Conservation (phyloP, 129 eudicot species). For the Flaveria linearis region DNA sequence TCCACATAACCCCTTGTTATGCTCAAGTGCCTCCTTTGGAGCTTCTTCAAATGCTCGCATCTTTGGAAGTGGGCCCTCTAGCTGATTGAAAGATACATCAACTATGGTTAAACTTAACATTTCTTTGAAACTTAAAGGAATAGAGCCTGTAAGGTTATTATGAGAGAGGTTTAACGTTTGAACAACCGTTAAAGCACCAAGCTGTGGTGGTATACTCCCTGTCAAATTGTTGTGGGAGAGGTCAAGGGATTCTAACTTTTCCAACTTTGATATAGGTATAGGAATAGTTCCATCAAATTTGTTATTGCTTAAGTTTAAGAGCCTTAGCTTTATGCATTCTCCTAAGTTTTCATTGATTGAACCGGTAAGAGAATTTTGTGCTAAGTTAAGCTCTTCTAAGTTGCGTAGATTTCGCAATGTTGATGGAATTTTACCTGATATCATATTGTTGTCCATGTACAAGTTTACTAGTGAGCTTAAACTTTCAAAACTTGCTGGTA, state of each 20-base stretch:
- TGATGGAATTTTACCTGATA: slow-evolving; percentile 37
- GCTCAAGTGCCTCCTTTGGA: slow-evolving; percentile 25
- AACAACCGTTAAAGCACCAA: slow-evolving; percentile 17
- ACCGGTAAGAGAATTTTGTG: slow-evolving; percentile 36
- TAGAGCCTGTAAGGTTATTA: slow-evolving; percentile 38
- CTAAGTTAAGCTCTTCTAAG: slow-evolving; percentile 33
- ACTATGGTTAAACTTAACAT: slow-evolving; percentile 32
- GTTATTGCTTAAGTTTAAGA: slow-evolving; percentile 45
- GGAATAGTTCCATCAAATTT: slow-evolving; percentile 32
- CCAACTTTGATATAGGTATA: slow-evolving; percentile 22
- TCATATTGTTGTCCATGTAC: slow-evolving; percentile 28
- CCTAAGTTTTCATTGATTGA: slow-evolving; percentile 34
- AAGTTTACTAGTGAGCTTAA: slow-evolving; percentile 6
- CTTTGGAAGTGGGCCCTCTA: slow-evolving; percentile 38
- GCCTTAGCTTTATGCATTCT: slow-evolving; percentile 20
- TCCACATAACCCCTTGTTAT: slow-evolving; percentile 48
- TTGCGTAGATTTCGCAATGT: slow-evolving; percentile 28
- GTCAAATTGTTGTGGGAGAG: slow-evolving; percentile 12
- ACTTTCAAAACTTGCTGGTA: slow-evolving; percentile 35
- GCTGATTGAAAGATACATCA: slow-evolving; percentile 36
- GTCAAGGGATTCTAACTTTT: slow-evolving; percentile 36
- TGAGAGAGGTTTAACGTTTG: slow-evolving; percentile 42
- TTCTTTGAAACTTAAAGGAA: slow-evolving; percentile 30
- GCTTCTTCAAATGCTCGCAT: slow-evolving; percentile 35
- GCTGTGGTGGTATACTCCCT: slow-evolving; percentile 34